Base-by-base conservation (phyloP, 2,329 filamentous ascomycete genomes). In the Sporothrix variecibatus region DNA sequence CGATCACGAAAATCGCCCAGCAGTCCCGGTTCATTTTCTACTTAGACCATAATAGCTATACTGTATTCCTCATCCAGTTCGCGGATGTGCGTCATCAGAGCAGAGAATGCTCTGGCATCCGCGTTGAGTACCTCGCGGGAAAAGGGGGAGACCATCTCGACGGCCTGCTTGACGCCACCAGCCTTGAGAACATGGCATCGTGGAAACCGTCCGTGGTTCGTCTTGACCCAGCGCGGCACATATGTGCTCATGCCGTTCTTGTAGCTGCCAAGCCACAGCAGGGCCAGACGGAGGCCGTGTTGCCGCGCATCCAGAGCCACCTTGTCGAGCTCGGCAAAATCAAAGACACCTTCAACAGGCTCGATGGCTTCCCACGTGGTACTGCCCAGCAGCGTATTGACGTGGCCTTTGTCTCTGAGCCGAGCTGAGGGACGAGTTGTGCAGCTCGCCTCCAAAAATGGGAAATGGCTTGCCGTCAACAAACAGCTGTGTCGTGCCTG, bases 41-140 rank as follows among this genome's bases (percentile, higher is more conserved):
- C 86, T 75, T 89, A 87, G 0, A 88, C 83, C 87, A 88, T 88
- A 1, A 89, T 76, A 0, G 89, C 86, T 0, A 86, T 89, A 2
- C 80, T 82, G 60, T 88, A 81, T 12, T 82, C 78, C 1, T 79
- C 79, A 64, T 88, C 86, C 4, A 88, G 77, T 2, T 85, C 79
- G 7, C 83, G 82, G 0, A 83, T 72, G 65, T 83, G 79, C 0
- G 60, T 53, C 79, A 82, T 81, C 1, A 82, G 75, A n/a, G 65
- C 72, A 0, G 74, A 73, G 73, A 82, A 82, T 1, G 81, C 81
- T 38, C 75, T 77, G 0, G 73, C 74, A 49, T 80, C 79, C 2
- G 79, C 79, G 38, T 75, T 49, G 73, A 75, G 70, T 9, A 74
- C 76, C 17, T 74, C 77, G 8, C 75, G 75, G 69, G 71, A 71